A percentile compares a stretch with the other conserved stretches of the same genome.
Evolutionary conservation across 768 basidiomycete species (phyloP).

Genomic region (Suillus weaverae): DNA sequence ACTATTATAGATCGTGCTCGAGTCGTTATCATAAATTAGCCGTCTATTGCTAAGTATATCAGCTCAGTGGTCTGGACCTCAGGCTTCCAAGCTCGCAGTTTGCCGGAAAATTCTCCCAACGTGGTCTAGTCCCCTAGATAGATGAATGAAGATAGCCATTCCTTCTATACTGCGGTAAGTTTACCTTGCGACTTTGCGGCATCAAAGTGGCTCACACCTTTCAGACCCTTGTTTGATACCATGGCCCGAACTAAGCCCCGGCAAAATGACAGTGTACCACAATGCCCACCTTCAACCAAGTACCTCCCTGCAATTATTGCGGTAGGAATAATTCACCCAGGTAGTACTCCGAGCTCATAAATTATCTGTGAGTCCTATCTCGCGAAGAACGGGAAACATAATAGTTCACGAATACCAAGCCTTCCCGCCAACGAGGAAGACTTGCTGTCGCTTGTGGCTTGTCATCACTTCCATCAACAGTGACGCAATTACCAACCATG

Average conservation of each 20-base stretch:
- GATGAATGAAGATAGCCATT: too few relatives aligned
- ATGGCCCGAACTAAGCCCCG: neutral
- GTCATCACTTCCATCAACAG: neutral
- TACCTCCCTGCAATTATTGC: neutral
- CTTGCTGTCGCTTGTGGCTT: neutral
- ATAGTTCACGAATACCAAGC: neutral
- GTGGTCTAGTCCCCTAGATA: neutral
- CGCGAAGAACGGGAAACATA: neutral
- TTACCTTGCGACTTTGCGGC: neutral
- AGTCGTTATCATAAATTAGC: too few relatives aligned
- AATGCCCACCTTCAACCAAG: neutral
- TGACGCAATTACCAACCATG: neutral
- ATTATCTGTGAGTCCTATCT: neutral
- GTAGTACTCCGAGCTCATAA: neutral
- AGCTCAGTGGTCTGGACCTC: too few relatives aligned
- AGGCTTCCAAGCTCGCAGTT: neutral
- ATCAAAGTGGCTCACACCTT: neutral
- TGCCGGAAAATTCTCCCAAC: neutral
- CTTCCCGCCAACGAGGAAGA: neutral
- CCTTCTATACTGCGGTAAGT: neutral
- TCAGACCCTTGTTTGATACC: neutral
- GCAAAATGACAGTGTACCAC: neutral
- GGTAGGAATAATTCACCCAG: neutral
- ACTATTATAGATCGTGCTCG: too few relatives aligned
- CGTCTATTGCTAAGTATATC: neutral